Percentiles rank a stretch among this genome's conserved stretches.
phyloP scores from a whole-genome alignment of 768 basidiomycete species.

The Podaxis sp. region DNA sequence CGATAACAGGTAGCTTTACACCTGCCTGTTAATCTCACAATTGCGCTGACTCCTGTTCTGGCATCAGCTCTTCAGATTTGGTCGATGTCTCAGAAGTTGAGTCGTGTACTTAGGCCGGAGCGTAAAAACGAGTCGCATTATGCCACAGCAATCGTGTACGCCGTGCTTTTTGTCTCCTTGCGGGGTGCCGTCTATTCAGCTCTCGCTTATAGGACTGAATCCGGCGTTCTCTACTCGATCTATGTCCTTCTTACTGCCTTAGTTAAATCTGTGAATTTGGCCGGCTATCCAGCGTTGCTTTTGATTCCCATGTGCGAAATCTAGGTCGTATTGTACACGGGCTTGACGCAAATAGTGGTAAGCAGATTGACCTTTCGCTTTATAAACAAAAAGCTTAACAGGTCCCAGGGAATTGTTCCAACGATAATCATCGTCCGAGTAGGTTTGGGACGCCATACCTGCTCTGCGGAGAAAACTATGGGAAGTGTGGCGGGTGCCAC shows the following conservation, averaged over 20 bases:
- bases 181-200: not conserved
- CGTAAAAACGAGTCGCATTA: not conserved
- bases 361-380: not conserved
- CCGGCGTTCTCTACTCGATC: not conserved
- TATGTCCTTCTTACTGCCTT: not conserved
- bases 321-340: not conserved
- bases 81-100: not conserved
- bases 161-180: not conserved
- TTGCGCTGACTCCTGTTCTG: not conserved
- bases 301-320: not conserved
- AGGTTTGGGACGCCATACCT: not conserved
- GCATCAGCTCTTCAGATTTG: not conserved
- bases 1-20: constrained; percentile 26
- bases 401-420: not conserved
- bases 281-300: not conserved
- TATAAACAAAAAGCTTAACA: not conserved
- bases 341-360: not conserved
- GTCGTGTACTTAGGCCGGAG: not conserved
- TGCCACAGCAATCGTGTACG: not conserved
- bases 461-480: not conserved
- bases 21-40: not conserved
- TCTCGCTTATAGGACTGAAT: not conserved
- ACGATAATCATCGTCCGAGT: not conserved
- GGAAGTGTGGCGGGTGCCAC: not conserved
- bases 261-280: not conserved